Conservation (phyloP, 73 alveolate genomes). For the Paramecium octaurelia region DNA sequence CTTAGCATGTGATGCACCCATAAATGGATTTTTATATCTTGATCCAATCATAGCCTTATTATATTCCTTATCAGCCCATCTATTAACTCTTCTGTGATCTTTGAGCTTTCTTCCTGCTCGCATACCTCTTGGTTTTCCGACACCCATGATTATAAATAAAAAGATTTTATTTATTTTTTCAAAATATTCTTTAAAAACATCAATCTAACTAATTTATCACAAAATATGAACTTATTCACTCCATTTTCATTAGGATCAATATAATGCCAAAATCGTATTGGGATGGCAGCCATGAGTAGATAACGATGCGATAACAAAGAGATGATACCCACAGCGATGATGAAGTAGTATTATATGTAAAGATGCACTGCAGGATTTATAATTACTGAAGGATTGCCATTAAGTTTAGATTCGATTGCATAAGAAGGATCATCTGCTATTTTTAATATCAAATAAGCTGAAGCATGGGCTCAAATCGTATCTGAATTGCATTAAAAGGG, state of each 20-base stretch:
- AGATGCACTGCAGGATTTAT: background rate
- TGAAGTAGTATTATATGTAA: background rate
- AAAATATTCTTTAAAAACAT: background rate
- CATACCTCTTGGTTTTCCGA: slow-evolving; percentile 66
- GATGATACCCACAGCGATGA: background rate
- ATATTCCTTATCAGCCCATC: slow-evolving; percentile 79
- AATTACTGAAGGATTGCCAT: background rate
- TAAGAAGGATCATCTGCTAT: background rate
- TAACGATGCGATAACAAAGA: slow-evolving; percentile 13
- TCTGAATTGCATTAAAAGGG: slow-evolving; percentile 46
- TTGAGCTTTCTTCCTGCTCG: slow-evolving; percentile 65
- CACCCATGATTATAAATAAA: slow-evolving; percentile 53
- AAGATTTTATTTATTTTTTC: slow-evolving; percentile 41
- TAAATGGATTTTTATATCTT: slow-evolving; percentile 77
- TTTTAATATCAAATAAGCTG: background rate
- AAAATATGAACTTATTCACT: background rate
- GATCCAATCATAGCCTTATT: slow-evolving; percentile 76
- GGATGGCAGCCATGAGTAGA: background rate
- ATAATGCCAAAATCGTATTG: background rate
- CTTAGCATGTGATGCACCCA: slow-evolving; percentile 82
- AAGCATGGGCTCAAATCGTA: slow-evolving; percentile 41
- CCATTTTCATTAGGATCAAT: background rate
- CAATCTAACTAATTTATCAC: background rate
- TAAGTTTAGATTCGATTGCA: background rate
- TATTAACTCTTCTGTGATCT: slow-evolving; percentile 66